Evolutionary conservation across 2,329 filamentous ascomycete species (phyloP).

Genomic region (Metarhizium guizhouense): DNA sequence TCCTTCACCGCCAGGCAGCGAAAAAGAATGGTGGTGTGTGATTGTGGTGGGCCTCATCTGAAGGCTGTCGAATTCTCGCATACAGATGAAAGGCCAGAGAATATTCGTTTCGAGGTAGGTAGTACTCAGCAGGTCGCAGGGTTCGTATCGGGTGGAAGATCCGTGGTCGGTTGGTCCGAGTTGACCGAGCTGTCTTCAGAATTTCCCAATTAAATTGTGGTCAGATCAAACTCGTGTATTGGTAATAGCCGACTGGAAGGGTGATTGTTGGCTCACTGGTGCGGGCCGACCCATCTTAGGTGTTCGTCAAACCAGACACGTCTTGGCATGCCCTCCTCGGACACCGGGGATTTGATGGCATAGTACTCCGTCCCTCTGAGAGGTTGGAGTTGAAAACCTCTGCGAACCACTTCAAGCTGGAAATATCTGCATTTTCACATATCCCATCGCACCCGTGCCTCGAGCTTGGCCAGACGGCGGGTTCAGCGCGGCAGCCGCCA

Average conservation of each 20-base stretch:
- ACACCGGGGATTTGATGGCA: neutral
- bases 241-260: too few species aligned
- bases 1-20: neutral
- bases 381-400: neutral
- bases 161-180: neutral
- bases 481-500: slow-evolving; percentile 2
- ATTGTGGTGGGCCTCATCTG: too few species aligned
- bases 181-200: neutral
- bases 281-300: neutral
- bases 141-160: too few species aligned
- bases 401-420: neutral
- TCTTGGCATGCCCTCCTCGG: neutral
- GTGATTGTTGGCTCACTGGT: neutral
- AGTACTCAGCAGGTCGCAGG: too few species aligned
- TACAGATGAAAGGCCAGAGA: too few species aligned
- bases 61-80: too few species aligned
- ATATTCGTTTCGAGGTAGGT: too few species aligned
- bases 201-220: neutral
- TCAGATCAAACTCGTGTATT: neutral
- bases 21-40: neutral
- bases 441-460: neutral
- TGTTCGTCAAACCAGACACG: neutral
- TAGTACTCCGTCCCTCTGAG: neutral
- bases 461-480: neutral
- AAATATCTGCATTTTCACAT: neutral